Evolutionary conservation across 208 protist genomes (phyloP), one percentile per base, ranked within the genome.

Genomic region (Acanthamoeba healyi): DNA sequence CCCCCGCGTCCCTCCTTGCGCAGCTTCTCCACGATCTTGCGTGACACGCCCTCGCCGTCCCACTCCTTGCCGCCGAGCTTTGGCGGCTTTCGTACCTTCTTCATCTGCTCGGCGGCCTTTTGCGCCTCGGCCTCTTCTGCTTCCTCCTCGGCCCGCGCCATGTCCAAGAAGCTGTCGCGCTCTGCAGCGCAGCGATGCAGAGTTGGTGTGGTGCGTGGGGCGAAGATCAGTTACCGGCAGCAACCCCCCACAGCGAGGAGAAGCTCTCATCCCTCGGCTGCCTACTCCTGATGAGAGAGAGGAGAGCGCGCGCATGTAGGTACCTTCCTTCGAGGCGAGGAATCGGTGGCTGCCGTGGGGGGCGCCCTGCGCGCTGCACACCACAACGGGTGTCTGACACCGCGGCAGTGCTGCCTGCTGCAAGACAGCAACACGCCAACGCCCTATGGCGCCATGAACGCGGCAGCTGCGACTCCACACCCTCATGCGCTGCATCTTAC

Each of bases 11-110:
- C 70, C 32, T 81, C 70, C 70, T 44, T 81, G 38, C 70, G 70
- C 36, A 81, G 70, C 70, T 81, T 81, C 40, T 81, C 70, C 70
- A 81, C 70, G 70, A 81, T 81, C 70, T 81, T 81, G 36, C 40
- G 70, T 19, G 70, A 81, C 70, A 81, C 70, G 40, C 38, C 22
- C 36, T 40, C 70, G 70, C 38, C 70, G 26, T 81, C 70, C 70
- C 70, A 81, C 38, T 81, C 70, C 34, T 46, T 40, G 26, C 36
- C 70, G 70, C 26, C n/a, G n/a, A 29, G n/a, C 34, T 81, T 81
- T 40, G 34, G 65, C 32, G 38, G 70, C 40, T 12, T 46, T 40
- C 65, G 65, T 0, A 22, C 29, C 70, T 81, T 81, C 70, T 81
- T 46, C 70, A 40, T 26, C 34, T 38, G 70, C 38, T 81, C n/a